Conservation (phyloP, 768 basidiomycete species). For the Hericium alpestre region DNA sequence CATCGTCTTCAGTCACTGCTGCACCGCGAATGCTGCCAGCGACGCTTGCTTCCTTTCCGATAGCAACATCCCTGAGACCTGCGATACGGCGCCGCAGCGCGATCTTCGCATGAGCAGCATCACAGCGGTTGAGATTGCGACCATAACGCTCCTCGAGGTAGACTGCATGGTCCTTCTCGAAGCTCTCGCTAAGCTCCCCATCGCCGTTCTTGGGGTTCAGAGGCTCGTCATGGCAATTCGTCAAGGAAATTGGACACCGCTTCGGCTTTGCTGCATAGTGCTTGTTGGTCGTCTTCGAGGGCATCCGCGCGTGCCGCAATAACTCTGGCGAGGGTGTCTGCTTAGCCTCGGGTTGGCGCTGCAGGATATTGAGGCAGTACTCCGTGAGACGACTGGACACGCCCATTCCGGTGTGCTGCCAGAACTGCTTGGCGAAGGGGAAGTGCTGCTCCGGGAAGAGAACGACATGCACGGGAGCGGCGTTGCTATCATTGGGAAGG, state of each 20-base stretch:
- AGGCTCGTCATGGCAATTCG: conserved; percentile 1
- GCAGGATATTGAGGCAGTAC: conserved; percentile 63
- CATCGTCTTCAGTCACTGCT: conserved; percentile 73
- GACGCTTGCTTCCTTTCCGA: conserved; percentile 33
- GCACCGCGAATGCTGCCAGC: conserved; percentile 65
- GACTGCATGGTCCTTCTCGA: conserved; percentile 51
- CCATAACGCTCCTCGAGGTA: conserved; percentile 96
- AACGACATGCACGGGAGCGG: conserved; percentile 63
- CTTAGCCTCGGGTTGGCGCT: conserved; percentile 25
- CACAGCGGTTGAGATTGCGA: conserved; percentile 68
- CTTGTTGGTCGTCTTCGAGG: conserved; percentile 39
- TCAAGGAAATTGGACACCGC: no score
- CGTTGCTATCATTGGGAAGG: conserved; percentile 25
- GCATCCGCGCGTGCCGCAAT: conserved; percentile 18
- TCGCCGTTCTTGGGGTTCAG: conserved; percentile 7
- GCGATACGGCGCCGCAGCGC: conserved; percentile 85
- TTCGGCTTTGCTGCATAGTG: conserved; percentile 42
- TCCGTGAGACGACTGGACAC: conserved; percentile 85
- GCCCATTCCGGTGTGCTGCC: conserved; percentile 91
- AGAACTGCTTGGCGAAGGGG: conserved; percentile 76
- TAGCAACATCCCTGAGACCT: conserved; percentile 47
- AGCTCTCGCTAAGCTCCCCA: conserved; percentile 27
- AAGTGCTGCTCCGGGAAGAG: conserved; percentile 58
- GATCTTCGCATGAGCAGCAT: conserved; percentile 72
- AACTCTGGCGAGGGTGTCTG: conserved; percentile 13